Percentiles rank a stretch among this genome's conserved stretches.
Evolutionary conservation across 1,284 basidiomycete species (phyloP).

Genomic region (Hypsizygus ulmarius): DNA sequence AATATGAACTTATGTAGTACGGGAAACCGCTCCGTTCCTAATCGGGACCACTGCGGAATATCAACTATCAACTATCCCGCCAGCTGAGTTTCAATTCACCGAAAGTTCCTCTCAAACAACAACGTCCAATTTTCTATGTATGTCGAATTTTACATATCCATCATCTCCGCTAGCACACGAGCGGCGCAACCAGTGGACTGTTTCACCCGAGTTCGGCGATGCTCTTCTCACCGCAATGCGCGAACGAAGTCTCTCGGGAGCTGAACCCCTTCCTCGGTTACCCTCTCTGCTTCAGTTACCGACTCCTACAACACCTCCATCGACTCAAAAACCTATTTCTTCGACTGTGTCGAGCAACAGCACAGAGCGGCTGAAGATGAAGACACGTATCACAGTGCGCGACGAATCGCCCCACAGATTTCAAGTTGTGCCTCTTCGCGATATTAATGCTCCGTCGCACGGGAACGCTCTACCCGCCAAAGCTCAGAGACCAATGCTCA

Average conservation of each 20-base stretch:
- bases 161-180: not conserved
- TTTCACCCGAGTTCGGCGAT: slow-evolving; percentile 19
- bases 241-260: slow-evolving; percentile 12
- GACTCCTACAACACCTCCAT: slow-evolving; percentile 3
- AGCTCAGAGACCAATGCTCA: not conserved
- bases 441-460: slow-evolving; percentile 16
- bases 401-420: slow-evolving; percentile 41
- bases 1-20: too few species aligned
- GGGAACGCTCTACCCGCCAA: slow-evolving; percentile 3
- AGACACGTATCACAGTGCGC: slow-evolving; percentile 41
- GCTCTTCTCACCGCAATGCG: slow-evolving; percentile 15
- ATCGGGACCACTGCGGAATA: too few species aligned
- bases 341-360: slow-evolving; percentile 9
- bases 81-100: not conserved
- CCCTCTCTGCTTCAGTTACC: slow-evolving; percentile 18
- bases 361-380: slow-evolving; percentile 32
- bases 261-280: slow-evolving; percentile 17
- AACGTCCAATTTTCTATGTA: slow-evolving; percentile 3
- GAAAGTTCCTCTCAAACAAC: not conserved
- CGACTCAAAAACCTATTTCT: too few species aligned
- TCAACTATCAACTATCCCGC: too few species aligned
- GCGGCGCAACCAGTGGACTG: slow-evolving; percentile 13
- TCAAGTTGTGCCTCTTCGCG: slow-evolving; percentile 39
- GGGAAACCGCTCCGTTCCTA: too few species aligned
- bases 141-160: not conserved